phyloP scores from a whole-genome alignment of 768 basidiomycete species.

The Trametes gibbosa region DNA sequence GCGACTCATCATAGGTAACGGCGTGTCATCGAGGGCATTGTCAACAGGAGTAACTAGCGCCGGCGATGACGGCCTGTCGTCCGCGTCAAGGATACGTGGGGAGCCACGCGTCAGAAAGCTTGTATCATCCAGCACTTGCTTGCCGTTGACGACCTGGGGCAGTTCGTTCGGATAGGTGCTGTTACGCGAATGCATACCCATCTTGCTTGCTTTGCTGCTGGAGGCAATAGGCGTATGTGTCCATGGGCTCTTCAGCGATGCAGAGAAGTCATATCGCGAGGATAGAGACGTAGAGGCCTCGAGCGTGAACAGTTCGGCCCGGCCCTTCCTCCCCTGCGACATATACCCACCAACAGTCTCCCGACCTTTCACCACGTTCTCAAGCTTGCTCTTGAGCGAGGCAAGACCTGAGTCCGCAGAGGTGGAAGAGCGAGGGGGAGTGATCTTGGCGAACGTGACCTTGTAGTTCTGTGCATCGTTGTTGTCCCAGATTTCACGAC shows the following conservation, averaged over 20 bases:
- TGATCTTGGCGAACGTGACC: constrained; percentile 55
- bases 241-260: constrained; percentile 52
- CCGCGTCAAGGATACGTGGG: constrained; percentile 45
- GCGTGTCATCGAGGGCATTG: constrained; percentile 24
- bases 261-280: constrained; percentile 56
- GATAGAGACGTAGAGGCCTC: constrained; percentile 40
- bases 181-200: constrained; percentile 35
- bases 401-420: constrained; percentile 44
- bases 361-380: constrained; percentile 50
- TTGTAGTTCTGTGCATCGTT: constrained; percentile 78
- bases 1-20: constrained; percentile 16
- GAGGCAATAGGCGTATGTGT: constrained; percentile 23
- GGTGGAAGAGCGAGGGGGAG: constrained; percentile 16
- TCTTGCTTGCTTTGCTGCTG: constrained; percentile 8
- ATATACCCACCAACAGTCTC: constrained; percentile 30
- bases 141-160: constrained; percentile 22
- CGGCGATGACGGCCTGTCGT: constrained; percentile 17
- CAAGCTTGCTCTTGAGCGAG: constrained; percentile 64
- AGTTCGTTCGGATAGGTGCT: constrained; percentile 44
- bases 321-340: constrained; percentile 21
- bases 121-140: constrained; percentile 9
- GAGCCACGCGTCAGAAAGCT: constrained; percentile 39
- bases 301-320: constrained; percentile 24
- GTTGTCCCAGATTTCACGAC: constrained; percentile 91
- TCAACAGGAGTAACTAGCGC: constrained; percentile 1